Conservation (phyloP, 495 filamentous ascomycete species). For the Talaromyces proteolyticus region DNA sequence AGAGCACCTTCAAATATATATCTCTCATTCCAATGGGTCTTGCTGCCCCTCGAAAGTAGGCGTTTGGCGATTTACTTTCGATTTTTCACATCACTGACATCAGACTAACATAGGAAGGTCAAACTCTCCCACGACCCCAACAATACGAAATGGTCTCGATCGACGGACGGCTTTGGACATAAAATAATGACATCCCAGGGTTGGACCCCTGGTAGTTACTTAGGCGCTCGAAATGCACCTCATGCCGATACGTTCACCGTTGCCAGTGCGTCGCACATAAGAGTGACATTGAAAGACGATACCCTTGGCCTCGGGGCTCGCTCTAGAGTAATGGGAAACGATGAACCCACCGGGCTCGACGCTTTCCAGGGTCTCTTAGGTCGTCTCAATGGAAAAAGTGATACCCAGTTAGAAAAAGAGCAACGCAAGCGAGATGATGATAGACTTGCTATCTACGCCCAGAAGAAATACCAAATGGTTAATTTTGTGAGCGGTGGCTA, state of each 20-base stretch:
- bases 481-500: slow-evolving; percentile 78
- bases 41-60: slow-evolving; percentile 66
- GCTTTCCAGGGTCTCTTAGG: slow-evolving; percentile 80
- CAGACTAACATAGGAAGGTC: slow-evolving; percentile 50
- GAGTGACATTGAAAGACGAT: slow-evolving; percentile 78
- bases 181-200: slow-evolving; percentile 79
- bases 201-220: slow-evolving; percentile 76
- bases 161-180: slow-evolving; percentile 78
- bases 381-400: slow-evolving; percentile 80
- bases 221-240: slow-evolving; percentile 67
- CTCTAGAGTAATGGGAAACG: slow-evolving; percentile 45
- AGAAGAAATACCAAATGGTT: slow-evolving; percentile 65
- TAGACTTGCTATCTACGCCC: slow-evolving; percentile 60
- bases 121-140: slow-evolving; percentile 89
- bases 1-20: not conserved
- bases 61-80: not conserved
- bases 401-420: slow-evolving; percentile 60
- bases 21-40: slow-evolving; percentile 57
- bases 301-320: slow-evolving; percentile 84
- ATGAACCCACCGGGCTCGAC: slow-evolving; percentile 73
- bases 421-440: slow-evolving; percentile 52
- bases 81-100: not conserved
- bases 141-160: slow-evolving; percentile 84
- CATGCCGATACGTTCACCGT: slow-evolving; percentile 71
- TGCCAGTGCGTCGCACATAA: slow-evolving; percentile 72